phyloP scores from a whole-genome alignment of 2,329 filamentous ascomycete species.

The Ophiostoma pallidulum region DNA sequence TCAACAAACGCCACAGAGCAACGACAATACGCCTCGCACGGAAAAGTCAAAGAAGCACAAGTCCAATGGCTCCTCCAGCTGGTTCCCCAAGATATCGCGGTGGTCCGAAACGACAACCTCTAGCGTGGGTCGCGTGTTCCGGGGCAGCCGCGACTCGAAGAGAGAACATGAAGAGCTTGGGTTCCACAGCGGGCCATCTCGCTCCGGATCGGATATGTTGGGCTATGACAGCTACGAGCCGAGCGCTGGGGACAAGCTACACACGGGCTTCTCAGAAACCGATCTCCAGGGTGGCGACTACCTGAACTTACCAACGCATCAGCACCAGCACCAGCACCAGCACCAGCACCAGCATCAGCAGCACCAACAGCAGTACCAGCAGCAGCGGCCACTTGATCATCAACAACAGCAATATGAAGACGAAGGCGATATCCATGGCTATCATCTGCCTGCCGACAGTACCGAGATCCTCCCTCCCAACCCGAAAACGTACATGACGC shows the following conservation, averaged over 20 bases:
- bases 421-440: conserved; percentile 4
- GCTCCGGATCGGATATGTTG: conserved; percentile 66
- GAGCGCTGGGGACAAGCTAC: conserved; percentile 52
- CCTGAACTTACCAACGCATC: conserved; percentile 16
- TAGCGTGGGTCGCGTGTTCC: conserved; percentile 70
- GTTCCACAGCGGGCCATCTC: conserved; percentile 42
- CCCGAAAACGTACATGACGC: conserved; percentile 44
- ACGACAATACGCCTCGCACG: conserved; percentile 68
- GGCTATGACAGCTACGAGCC: conserved; percentile 55
- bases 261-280: conserved; percentile 46
- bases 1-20: conserved; percentile 39
- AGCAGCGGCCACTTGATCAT: too few species aligned
- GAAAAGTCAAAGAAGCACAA: conserved; percentile 83
- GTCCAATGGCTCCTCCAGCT: conserved; percentile 66
- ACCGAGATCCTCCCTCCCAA: conserved; percentile 26
- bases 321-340: conserved; percentile 3
- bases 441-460: conserved; percentile 4
- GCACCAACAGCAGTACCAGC: not conserved
- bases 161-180: conserved; percentile 45
- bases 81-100: conserved; percentile 86
- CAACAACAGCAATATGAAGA: not conserved
- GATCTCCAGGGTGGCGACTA: conserved; percentile 29
- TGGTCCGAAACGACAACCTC: conserved; percentile 97
- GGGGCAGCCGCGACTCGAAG: conserved; percentile 55
- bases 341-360: conserved; percentile 5